Conservation (phyloP, 2,329 filamentous ascomycete genomes). For the Colletotrichum sp. region DNA sequence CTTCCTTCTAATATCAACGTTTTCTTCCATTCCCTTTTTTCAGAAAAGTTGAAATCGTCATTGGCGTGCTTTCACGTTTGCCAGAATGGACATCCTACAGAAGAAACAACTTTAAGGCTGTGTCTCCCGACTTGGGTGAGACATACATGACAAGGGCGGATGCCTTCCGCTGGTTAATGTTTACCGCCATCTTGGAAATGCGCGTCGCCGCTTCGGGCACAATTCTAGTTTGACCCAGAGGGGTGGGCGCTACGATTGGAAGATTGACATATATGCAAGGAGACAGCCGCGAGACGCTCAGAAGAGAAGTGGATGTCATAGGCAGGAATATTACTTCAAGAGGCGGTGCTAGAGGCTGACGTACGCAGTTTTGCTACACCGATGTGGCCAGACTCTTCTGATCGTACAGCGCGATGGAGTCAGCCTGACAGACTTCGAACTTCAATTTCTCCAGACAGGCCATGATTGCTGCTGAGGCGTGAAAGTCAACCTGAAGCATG, state of each 20-base stretch:
- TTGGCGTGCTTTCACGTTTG: not conserved
- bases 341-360: not conserved
- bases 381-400: not conserved
- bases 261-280: not conserved
- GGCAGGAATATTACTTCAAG: not conserved
- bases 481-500: no score
- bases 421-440: not conserved
- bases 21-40: not conserved
- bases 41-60: not conserved
- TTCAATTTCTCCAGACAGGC: not conserved
- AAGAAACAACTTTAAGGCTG: not conserved
- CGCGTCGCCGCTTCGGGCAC: not conserved
- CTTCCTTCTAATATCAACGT: rapidly evolving
- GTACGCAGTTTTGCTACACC: not conserved
- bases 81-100: not conserved
- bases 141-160: not conserved
- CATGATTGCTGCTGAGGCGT: no score
- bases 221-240: not conserved
- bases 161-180: not conserved
- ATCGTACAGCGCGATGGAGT: not conserved
- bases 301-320: not conserved
- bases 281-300: not conserved
- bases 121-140: not conserved
- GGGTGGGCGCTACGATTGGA: not conserved
- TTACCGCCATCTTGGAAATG: not conserved